These are phyloP conservation scores for Barbatosphaeria neglecta DNA, from an alignment of 495 filamentous ascomycete genomes.

Conservation along the genomic window DNA sequence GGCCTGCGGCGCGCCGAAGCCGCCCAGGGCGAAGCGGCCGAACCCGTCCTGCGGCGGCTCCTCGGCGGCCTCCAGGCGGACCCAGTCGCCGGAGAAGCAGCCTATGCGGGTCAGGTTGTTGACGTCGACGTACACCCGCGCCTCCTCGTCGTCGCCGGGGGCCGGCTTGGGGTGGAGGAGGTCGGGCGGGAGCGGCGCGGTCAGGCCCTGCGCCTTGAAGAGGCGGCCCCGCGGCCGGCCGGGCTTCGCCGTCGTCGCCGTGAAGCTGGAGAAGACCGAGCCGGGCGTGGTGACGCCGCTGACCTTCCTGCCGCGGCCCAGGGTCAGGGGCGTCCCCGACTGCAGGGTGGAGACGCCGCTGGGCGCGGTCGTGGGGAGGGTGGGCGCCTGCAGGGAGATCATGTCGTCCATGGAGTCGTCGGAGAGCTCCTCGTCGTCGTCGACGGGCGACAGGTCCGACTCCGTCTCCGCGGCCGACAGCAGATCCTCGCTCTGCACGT, in stretches of 20 bases:
- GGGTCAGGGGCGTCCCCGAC: conserved; percentile 59
- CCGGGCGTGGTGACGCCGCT: conserved; percentile 67
- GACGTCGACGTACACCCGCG: conserved; percentile 78
- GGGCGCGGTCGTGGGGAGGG: conserved; percentile 52
- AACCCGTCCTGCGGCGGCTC: conserved; percentile 51
- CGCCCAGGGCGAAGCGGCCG: conserved; percentile 44
- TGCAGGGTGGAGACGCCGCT: conserved; percentile 62
- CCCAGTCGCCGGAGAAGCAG: conserved; percentile 97
- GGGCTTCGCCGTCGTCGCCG: conserved; percentile 61
- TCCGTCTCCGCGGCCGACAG: conserved; percentile 41
- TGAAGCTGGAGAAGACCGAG: conserved; percentile 76
- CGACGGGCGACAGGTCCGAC: conserved; percentile 46
- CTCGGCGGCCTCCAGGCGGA: conserved; percentile 63
- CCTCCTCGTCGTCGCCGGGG: conserved; percentile 70
- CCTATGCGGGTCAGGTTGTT: conserved; percentile 74
- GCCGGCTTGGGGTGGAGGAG: conserved; percentile 73
- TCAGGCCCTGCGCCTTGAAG: conserved; percentile 72
- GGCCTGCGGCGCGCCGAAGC: conserved; percentile 31
- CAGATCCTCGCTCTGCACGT: conserved; percentile 25
- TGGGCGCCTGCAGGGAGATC: conserved; percentile 72
- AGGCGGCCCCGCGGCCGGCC: conserved; percentile 44
- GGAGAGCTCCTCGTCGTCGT: conserved; percentile 54
- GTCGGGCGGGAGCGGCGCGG: conserved; percentile 60
- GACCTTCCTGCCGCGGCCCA: conserved; percentile 41
- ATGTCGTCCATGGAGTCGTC: conserved; percentile 71